Evolutionary conservation across 257 asterid genomes (phyloP).

Genomic region (Verbascum thapsus): DNA sequence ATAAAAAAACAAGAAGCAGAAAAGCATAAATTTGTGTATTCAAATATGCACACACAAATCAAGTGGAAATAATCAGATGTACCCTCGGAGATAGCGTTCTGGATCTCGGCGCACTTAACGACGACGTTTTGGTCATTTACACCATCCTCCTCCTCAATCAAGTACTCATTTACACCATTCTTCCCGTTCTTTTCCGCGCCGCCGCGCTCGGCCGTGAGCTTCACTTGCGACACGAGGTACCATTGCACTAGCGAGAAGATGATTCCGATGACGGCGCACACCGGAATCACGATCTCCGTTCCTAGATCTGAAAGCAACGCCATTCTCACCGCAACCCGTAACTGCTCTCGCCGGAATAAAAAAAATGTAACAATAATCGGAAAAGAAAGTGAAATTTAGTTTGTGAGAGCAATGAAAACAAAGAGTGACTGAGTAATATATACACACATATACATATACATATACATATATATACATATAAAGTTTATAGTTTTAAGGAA

Average conservation of each 20-base stretch:
- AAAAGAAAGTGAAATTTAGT: neutral
- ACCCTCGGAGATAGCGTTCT: constrained; percentile 88
- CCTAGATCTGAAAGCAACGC: constrained; percentile 63
- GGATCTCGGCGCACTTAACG: constrained; percentile 83
- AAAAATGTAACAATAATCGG: neutral
- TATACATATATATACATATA: no score
- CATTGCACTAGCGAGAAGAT: constrained; percentile 61
- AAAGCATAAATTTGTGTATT: neutral
- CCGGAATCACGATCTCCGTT: constrained; percentile 58
- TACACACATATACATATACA: no score
- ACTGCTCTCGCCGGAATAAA: constrained; percentile 18
- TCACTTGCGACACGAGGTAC: constrained; percentile 44
- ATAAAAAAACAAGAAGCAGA: neutral
- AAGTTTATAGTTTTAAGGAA: constrained; percentile 1
- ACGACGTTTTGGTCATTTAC: constrained; percentile 65
- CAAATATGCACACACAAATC: constrained; percentile 9
- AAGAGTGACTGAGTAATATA: no score
- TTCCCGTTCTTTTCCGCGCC: constrained; percentile 42
- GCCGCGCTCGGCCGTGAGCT: constrained; percentile 41
- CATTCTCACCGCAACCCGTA: constrained; percentile 34
- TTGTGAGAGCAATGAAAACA: neutral
- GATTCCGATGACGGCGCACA: constrained; percentile 66
- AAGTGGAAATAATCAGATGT: constrained; percentile 40
- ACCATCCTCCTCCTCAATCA: constrained; percentile 95
- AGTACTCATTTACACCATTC: constrained; percentile 60